Evolutionary conservation across 1,284 basidiomycete species (phyloP).

Genomic region (Ceratobasidium sp.): DNA sequence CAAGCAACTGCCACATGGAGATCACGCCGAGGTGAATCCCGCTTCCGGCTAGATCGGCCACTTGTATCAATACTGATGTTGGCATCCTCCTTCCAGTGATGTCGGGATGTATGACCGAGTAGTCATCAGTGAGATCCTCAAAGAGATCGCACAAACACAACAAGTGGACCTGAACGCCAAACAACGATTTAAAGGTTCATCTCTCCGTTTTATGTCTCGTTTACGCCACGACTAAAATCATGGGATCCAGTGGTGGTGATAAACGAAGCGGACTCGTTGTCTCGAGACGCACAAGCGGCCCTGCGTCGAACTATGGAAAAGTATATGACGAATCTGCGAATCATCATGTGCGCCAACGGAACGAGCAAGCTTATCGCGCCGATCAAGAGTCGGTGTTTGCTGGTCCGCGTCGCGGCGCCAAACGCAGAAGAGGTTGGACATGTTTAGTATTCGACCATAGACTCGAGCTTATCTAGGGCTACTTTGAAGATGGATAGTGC

Average conservation of each 20-base stretch:
- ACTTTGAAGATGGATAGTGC: slow-evolving; percentile 78
- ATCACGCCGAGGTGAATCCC: slow-evolving; percentile 85
- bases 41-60: too few relatives aligned
- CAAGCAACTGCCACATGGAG: slow-evolving; percentile 98
- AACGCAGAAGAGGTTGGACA: slow-evolving; percentile 69
- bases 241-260: slow-evolving; percentile 88
- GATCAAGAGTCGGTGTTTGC: slow-evolving; percentile 92
- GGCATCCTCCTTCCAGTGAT: slow-evolving; percentile 77
- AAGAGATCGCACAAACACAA: slow-evolving; percentile 99
- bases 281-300: slow-evolving; percentile 96
- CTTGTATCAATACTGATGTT: too few relatives aligned
- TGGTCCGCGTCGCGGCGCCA: slow-evolving; percentile 93
- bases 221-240: not conserved
- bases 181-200: slow-evolving; percentile 98
- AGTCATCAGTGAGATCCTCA: slow-evolving; percentile 96
- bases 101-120: slow-evolving; percentile 95
- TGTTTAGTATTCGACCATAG: not conserved
- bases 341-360: slow-evolving; percentile 98
- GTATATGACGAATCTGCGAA: slow-evolving; percentile 97
- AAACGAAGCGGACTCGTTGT: slow-evolving; percentile 95
- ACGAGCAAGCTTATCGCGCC: slow-evolving; percentile 97
- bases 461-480: not conserved
- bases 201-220: slow-evolving; percentile 38
- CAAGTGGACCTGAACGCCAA: slow-evolving; percentile 96
- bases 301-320: slow-evolving; percentile 99